phyloP scores from a whole-genome alignment of 805 yeast genomes.

The Danielozyma ontarioensis region DNA sequence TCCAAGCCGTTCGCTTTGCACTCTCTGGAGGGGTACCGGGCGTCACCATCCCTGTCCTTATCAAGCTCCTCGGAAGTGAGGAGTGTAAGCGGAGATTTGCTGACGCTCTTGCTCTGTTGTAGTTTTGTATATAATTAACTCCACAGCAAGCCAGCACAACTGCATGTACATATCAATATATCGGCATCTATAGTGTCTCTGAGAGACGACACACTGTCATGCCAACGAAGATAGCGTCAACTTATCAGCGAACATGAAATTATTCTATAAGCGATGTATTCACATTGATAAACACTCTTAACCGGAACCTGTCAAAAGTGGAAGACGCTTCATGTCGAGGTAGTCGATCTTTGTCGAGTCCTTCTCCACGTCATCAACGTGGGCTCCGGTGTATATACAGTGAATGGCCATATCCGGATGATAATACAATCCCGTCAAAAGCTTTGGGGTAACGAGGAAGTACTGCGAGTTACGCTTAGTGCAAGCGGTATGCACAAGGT shows the following conservation, averaged over 20 bases:
- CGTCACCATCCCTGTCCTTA: slow-evolving; percentile 52
- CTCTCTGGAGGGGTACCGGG: slow-evolving; percentile 71
- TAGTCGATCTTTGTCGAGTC: slow-evolving; percentile 2
- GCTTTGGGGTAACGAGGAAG: slow-evolving; percentile 88
- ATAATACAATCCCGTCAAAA: slow-evolving; percentile 71
- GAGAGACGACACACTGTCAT: too few relatives aligned
- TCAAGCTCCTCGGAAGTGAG: slow-evolving; percentile 48
- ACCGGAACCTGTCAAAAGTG: too few relatives aligned
- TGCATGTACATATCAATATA: too few relatives aligned
- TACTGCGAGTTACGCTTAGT: slow-evolving; percentile 60
- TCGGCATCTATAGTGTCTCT: too few relatives aligned
- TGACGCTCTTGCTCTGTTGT: too few relatives aligned
- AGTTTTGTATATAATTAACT: slow-evolving; percentile 6
- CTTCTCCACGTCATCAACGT: slow-evolving; percentile 16
- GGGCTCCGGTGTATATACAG: slow-evolving; percentile 55
- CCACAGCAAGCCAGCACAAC: too few relatives aligned
- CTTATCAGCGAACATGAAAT: too few relatives aligned
- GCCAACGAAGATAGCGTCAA: too few relatives aligned
- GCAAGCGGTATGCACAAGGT: slow-evolving; percentile 84
- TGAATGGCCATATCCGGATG: slow-evolving; percentile 78
- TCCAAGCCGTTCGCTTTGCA: slow-evolving; percentile 60
- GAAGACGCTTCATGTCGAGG: not conserved
- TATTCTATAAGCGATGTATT: too few relatives aligned
- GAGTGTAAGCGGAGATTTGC: slow-evolving; percentile 26
- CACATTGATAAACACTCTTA: too few relatives aligned